These are phyloP conservation scores for Penicillium fimorum DNA, from an alignment of 495 filamentous ascomycete species.

Conservation along the genomic window DNA sequence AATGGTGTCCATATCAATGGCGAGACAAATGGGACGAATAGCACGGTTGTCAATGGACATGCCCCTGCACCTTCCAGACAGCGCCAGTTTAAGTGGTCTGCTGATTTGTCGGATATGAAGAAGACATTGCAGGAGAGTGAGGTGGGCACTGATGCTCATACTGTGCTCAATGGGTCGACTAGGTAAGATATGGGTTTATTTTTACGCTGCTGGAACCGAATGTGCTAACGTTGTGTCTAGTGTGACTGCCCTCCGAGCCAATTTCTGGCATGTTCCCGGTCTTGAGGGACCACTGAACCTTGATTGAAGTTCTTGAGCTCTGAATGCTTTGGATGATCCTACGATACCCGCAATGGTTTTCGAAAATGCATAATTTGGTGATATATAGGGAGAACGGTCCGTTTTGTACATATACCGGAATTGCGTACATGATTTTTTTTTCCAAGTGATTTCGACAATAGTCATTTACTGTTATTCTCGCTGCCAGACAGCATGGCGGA, in stretches of 20 bases:
- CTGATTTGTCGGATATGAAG: conserved; percentile 49
- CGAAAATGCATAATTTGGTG: conserved; percentile 12
- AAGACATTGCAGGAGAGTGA: conserved; percentile 45
- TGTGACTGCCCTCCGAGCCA: conserved; percentile 86
- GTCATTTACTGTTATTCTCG: conserved; percentile 12
- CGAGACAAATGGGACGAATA: conserved; percentile 37
- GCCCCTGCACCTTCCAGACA: conserved; percentile 18
- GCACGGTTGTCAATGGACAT: conserved; percentile 19
- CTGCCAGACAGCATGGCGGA: background rate
- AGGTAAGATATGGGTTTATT: conserved; percentile 30
- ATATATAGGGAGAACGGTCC: background rate
- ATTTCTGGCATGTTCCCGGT: conserved; percentile 80
- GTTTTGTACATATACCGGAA: conserved; percentile 10
- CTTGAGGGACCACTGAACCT: conserved; percentile 71
- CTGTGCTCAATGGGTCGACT: conserved; percentile 69
- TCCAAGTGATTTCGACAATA: background rate
- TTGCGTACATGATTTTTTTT: conserved; percentile 1
- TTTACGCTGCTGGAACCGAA: background rate
- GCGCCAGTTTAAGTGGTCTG: conserved; percentile 44
- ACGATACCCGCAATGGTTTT: conserved; percentile 12
- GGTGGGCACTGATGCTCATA: conserved; percentile 92
- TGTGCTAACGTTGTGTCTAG: conserved; percentile 41
- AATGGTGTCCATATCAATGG: conserved; percentile 65
- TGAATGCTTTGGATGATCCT: conserved; percentile 1
- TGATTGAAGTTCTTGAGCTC: conserved; percentile 15